These are phyloP conservation scores for Lachnellula subtilissima DNA, from an alignment of 2,329 filamentous ascomycete genomes.

Conservation along the genomic window DNA sequence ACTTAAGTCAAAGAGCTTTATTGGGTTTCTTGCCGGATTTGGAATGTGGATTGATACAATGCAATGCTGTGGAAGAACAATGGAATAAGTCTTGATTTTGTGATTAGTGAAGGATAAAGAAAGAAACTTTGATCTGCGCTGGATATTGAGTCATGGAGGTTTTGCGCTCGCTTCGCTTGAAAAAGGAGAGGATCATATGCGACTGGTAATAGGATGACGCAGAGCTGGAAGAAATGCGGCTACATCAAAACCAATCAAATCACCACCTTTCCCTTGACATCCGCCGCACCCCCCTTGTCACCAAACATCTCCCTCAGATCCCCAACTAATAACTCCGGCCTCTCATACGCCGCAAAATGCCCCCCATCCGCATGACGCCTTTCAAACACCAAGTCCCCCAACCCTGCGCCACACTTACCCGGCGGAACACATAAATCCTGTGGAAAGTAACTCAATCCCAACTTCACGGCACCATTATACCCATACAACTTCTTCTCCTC, in stretches of 20 bases:
- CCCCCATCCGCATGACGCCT: conserved; percentile 29
- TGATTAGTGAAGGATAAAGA: too few relatives aligned
- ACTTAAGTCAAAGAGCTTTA: too few relatives aligned
- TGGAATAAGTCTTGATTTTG: too few relatives aligned
- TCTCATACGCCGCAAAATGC: conserved; percentile 58
- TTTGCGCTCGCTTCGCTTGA: too few relatives aligned
- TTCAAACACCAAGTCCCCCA: conserved; percentile 57
- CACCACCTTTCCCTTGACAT: conserved; percentile 19
- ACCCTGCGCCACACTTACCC: conserved; percentile 47
- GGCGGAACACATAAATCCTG: conserved; percentile 52
- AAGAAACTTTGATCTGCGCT: too few relatives aligned
- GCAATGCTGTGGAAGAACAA: too few relatives aligned
- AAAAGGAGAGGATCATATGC: too few relatives aligned
- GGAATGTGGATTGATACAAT: too few relatives aligned
- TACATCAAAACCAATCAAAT: not conserved
- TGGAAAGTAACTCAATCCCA: conserved; percentile 53
- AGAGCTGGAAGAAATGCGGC: not conserved
- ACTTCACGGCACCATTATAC: conserved; percentile 36
- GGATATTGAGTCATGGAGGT: too few relatives aligned
- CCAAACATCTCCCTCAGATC: conserved; percentile 56
- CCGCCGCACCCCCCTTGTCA: conserved; percentile 39
- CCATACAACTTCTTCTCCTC: not conserved
- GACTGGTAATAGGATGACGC: too few relatives aligned
- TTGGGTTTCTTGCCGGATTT: too few relatives aligned
- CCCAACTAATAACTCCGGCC: conserved; percentile 44